Conservation (phyloP, 345 rosid genomes). For the Erucastrum elatum region DNA sequence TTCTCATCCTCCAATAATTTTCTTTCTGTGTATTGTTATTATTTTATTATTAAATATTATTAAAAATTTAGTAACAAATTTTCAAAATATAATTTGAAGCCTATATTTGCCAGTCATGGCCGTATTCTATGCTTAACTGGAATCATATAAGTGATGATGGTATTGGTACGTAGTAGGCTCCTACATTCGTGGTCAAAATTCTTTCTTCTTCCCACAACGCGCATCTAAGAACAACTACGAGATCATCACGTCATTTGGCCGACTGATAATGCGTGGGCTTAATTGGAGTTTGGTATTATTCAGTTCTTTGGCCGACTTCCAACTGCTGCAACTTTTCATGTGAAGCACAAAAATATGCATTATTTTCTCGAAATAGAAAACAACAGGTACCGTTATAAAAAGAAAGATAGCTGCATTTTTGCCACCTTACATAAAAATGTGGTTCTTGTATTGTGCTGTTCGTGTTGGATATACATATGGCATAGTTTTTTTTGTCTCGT, state of each 20-base stretch:
- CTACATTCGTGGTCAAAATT: no score
- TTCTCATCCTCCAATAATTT: no score
- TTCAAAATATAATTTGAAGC: no score
- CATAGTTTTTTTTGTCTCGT: background rate
- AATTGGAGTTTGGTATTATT: background rate
- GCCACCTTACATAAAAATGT: slow-evolving; percentile 7
- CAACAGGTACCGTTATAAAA: background rate
- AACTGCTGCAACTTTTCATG: background rate
- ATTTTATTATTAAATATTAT: no score
- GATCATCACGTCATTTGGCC: background rate
- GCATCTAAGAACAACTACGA: background rate
- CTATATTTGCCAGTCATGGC: no score
- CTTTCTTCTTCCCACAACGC: no score
- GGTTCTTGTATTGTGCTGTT: background rate
- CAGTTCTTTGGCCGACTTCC: background rate
- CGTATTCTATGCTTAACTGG: no score
- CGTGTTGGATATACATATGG: background rate
- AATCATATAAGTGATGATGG: no score
- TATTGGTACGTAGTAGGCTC: no score
- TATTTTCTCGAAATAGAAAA: background rate
- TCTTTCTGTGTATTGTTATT: no score
- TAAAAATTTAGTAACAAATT: no score
- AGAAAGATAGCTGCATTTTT: background rate
- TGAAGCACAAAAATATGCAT: background rate
- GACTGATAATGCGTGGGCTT: background rate